Evolutionary conservation across 2,329 filamentous ascomycete genomes (phyloP).

Genomic region (Ophiostoma montium): DNA sequence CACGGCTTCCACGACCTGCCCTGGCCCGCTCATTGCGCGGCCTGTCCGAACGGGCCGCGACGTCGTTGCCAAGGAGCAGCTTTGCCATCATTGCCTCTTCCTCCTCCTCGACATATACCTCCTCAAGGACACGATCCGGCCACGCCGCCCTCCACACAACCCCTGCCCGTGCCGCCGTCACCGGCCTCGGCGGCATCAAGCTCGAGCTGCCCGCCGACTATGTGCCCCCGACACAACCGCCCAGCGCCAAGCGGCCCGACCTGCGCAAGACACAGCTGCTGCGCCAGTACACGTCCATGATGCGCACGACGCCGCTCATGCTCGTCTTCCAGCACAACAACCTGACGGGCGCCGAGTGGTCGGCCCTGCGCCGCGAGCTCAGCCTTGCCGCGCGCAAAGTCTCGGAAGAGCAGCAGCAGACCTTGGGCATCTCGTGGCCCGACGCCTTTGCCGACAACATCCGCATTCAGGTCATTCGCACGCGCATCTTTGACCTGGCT

Average conservation of each 20-base stretch:
- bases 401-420: constrained; percentile 13
- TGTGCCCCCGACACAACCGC: constrained; percentile 61
- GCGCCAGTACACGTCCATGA: constrained; percentile 73
- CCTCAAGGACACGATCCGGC: neutral
- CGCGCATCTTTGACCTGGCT: constrained; percentile 76
- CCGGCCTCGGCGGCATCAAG: neutral
- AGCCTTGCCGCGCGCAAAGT: constrained; percentile 31
- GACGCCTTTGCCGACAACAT: constrained; percentile 44
- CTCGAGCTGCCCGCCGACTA: constrained; percentile 31
- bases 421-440: constrained; percentile 14
- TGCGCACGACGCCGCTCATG: constrained; percentile 72
- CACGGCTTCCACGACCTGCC: neutral
- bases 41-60: constrained; percentile 5
- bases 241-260: constrained; percentile 73
- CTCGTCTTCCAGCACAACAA: constrained; percentile 68
- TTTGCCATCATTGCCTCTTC: neutral
- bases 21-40: constrained; percentile 7
- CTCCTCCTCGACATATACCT: neutral
- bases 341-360: constrained; percentile 59
- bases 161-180: neutral
- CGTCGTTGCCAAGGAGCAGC: neutral
- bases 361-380: constrained; percentile 57
- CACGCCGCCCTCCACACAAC: constrained; percentile 5
- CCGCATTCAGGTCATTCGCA: constrained; percentile 73
- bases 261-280: constrained; percentile 81